Conservation (phyloP, 306 rosid species). For the Prunus kanzakura region DNA sequence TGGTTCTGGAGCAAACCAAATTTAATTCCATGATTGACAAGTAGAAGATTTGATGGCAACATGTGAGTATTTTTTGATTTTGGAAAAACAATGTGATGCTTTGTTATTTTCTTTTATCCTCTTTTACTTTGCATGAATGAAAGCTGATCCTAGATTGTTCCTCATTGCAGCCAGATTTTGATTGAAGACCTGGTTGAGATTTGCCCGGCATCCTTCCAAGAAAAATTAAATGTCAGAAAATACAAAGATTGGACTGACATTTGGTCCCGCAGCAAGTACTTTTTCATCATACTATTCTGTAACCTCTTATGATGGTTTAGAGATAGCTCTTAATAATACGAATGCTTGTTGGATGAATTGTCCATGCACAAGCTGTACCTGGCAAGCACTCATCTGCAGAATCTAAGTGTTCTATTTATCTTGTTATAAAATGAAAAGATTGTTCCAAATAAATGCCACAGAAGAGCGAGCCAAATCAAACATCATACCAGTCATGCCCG, state of each 20-base stretch:
- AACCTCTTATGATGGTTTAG: neutral
- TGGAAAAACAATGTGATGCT: neutral
- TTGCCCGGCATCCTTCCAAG: neutral
- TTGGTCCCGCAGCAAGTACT: neutral
- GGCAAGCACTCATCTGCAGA: no score
- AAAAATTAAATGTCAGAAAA: neutral
- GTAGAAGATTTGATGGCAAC: neutral
- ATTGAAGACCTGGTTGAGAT: neutral
- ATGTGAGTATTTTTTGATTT: neutral
- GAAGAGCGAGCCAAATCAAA: neutral
- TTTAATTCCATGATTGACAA: neutral
- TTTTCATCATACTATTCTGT: neutral
- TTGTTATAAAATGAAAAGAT: neutral
- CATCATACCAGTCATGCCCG: no score
- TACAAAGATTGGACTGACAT: neutral
- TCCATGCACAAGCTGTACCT: neutral
- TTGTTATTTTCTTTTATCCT: neutral
- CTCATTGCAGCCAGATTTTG: neutral
- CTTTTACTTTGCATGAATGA: neutral
- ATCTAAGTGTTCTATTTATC: no score
- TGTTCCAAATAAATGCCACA: neutral
- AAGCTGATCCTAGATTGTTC: slow-evolving; percentile 4
- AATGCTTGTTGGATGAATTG: neutral
- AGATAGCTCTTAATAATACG: neutral
- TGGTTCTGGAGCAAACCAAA: neutral